These are phyloP conservation scores for Monosporozyma unispora DNA, from an alignment of 805 yeast genomes.

Conservation along the genomic window DNA sequence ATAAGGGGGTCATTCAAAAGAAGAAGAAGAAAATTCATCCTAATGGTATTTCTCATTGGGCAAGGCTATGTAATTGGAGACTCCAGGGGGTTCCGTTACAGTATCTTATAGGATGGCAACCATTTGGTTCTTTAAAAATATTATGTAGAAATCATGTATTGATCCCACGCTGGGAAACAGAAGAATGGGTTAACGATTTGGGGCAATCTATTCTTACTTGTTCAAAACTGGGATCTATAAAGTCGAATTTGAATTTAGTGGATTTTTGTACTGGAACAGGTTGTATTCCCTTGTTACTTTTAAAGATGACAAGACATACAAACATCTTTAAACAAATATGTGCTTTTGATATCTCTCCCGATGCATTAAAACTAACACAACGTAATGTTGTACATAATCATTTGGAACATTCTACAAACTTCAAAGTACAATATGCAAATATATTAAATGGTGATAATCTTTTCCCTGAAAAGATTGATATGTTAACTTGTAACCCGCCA, in stretches of 20 bases:
- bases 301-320: background rate
- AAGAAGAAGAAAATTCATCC: background rate
- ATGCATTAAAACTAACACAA: constrained; percentile 38
- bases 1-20: background rate
- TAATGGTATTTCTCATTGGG: constrained; percentile 1
- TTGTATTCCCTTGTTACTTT: constrained; percentile 51
- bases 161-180: constrained; percentile 94
- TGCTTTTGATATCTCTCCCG: constrained; percentile 50
- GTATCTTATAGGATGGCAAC: constrained; percentile 77
- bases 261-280: constrained; percentile 90
- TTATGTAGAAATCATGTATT: constrained; percentile 55
- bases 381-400: constrained; percentile 1
- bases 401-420: background rate
- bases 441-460: background rate
- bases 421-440: background rate
- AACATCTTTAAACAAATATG: constrained; percentile 14
- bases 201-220: constrained; percentile 8
- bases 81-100: constrained; percentile 61
- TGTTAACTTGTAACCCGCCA: constrained; percentile 86
- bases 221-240: background rate
- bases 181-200: constrained; percentile 66
- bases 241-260: constrained; percentile 28
- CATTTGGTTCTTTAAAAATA: constrained; percentile 66
- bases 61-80: constrained; percentile 45
- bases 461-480: constrained; percentile 28